Percentiles rank a stretch among this genome's conserved stretches.
phyloP scores from a whole-genome alignment of 78 protist genomes.

The Mantamonas sphyraenae region DNA sequence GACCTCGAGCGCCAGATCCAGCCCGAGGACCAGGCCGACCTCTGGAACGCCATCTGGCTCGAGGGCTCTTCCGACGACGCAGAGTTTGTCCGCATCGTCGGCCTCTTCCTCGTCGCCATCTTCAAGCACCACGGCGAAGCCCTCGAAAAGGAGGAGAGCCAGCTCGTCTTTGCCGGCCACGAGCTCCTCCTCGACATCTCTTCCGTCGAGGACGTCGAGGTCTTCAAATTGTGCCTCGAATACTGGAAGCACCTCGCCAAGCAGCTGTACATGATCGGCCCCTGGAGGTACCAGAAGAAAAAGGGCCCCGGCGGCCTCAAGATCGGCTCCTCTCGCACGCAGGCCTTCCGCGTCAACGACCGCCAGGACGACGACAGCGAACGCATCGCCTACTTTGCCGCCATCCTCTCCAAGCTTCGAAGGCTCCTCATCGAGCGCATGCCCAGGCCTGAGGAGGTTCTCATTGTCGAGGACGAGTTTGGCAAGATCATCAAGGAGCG shows the following conservation, averaged over 20 bases:
- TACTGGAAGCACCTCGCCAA: slow-evolving; percentile 78
- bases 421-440: slow-evolving; percentile 73
- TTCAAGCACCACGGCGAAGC: slow-evolving; percentile 41
- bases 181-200: slow-evolving; percentile 65
- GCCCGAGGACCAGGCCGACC: not conserved
- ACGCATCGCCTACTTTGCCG: no score
- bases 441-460: slow-evolving; percentile 98
- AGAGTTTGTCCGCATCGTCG: slow-evolving; percentile 61
- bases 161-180: no score
- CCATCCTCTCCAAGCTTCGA: slow-evolving; percentile 68
- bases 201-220: slow-evolving; percentile 78
- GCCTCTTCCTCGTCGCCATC: slow-evolving; percentile 71
- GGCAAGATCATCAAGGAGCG: slow-evolving; percentile 91
- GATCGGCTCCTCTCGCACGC: not conserved
- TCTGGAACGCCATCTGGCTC: not conserved
- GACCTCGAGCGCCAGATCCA: not conserved
- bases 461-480: slow-evolving; percentile 89
- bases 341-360: no score
- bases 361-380: no score
- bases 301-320: not conserved
- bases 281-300: no score
- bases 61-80: slow-evolving; percentile 38
- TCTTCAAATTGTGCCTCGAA: slow-evolving; percentile 93
- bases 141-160: slow-evolving; percentile 4
- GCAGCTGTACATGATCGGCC: slow-evolving; percentile 30